Evolutionary conservation across 495 filamentous ascomycete species (phyloP).

Genomic region (Tuber indicum): DNA sequence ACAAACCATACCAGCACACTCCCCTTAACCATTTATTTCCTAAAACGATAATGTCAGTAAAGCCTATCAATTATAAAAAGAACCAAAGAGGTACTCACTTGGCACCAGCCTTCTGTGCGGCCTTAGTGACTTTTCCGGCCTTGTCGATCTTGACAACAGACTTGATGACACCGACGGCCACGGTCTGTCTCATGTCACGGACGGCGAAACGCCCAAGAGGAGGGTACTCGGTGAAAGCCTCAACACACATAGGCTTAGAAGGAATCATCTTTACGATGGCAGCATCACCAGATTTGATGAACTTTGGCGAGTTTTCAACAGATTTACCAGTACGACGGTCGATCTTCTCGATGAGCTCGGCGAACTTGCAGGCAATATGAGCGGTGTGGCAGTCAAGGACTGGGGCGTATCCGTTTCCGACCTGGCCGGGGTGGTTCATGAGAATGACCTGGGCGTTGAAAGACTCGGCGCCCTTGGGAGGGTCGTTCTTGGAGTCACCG

Average conservation of each 20-base stretch:
- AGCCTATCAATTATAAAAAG: background rate
- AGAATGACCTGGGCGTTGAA: constrained; percentile 99
- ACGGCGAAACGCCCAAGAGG: constrained; percentile 98
- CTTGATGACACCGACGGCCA: constrained; percentile 96
- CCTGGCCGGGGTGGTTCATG: constrained; percentile 99
- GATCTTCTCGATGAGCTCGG: constrained; percentile 98
- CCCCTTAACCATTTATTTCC: constrained; percentile 40
- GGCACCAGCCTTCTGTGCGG: constrained; percentile 45
- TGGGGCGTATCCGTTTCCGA: constrained; percentile 96
- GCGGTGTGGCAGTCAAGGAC: constrained; percentile 99
- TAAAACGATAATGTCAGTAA: constrained; percentile 9
- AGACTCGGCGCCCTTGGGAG: constrained; percentile 74
- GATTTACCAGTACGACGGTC: constrained; percentile 99
- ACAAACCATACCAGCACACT: constrained; percentile 40
- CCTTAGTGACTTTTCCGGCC: constrained; percentile 70
- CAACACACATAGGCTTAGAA: constrained; percentile 99
- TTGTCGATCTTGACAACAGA: constrained; percentile 70
- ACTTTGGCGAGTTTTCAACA: constrained; percentile 83
- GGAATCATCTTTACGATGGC: constrained; percentile 99
- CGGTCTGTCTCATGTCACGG: constrained; percentile 87
- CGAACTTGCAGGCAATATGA: constrained; percentile 99
- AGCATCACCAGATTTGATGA: constrained; percentile 99
- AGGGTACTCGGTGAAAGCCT: constrained; percentile 99
- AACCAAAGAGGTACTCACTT: constrained; percentile 31
- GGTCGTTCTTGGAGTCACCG: constrained; percentile 99